Base-by-base conservation (phyloP, 768 basidiomycete species). In the Pulveroboletus sp. region DNA sequence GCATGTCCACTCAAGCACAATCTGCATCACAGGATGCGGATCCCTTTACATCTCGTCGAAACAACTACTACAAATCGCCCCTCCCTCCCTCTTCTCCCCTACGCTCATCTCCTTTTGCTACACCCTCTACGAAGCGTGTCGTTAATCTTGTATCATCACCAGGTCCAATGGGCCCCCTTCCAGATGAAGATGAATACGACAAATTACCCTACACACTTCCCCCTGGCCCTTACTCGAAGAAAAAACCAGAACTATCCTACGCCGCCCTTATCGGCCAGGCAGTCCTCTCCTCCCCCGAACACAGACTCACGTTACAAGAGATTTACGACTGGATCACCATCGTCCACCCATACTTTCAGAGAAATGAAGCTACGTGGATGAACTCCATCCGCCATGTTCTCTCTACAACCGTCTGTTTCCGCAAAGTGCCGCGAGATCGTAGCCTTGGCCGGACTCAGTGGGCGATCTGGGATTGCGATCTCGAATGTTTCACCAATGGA, bases 321-420 rank as follows among this genome's bases (percentile, higher is more conserved):
- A 96, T 99, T 56, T 98, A 98, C 63, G 86, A 90, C 64, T 99
- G 82, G 80, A 94, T 99, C 61, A 91, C 90, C 40, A 89, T 87
- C 37, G 89, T 90, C 8, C 94, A 93, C 69, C 94, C 96, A 7
- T 84, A 85, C 64, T 99, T 91, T 72, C 91, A 92, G 69, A 86
- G 89, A 50, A 86, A 87, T 18, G 93, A 97, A 60, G 81, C 86
- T 4, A 95, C 93, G 6, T 98, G 95, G 95, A 93, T 94, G 83
- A 96, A 96, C 69, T 94, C 92, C 48, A 92, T 98, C 52, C 81
- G 95, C n/a, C 94, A 98, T 69, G 93, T 94, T 42, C 77, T 98
- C 24, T 93, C 89, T 56, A 91, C 93, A 4, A 95, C 94, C 39
- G 81, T 86, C 33, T 87, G 86, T 59, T 97, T 96, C 68, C 82